Conservation (phyloP, 345 rosid species). For the Combretum micranthum region DNA sequence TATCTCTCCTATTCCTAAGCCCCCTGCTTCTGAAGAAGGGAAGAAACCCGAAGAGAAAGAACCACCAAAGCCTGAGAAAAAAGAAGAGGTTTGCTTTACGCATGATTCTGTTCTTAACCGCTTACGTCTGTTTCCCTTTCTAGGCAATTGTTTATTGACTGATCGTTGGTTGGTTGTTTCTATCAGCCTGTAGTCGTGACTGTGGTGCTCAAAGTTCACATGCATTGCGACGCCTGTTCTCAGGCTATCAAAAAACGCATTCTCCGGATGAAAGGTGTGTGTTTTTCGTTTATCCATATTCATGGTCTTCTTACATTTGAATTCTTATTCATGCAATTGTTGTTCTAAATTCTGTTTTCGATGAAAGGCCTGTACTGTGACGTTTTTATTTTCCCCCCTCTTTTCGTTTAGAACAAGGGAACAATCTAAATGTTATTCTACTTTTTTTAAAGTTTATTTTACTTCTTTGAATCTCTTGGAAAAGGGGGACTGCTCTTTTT, state of each 20-base stretch:
- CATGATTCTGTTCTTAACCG: neutral
- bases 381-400: too few species aligned
- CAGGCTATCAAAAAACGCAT: slow-evolving; percentile 83
- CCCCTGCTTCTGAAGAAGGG: slow-evolving; percentile 30
- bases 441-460: neutral
- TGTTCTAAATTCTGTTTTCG: too few species aligned
- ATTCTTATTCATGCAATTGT: neutral
- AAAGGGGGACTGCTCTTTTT: neutral
- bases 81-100: slow-evolving; percentile 52
- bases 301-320: neutral
- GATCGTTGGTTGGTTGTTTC: neutral
- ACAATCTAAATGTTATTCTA: neutral
- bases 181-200: slow-evolving; percentile 53
- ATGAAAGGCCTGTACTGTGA: too few species aligned
- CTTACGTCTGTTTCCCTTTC: neutral
- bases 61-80: slow-evolving; percentile 51
- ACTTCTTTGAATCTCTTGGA: neutral
- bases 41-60: slow-evolving; percentile 38
- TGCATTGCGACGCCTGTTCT: slow-evolving; percentile 98
- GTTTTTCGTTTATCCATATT: neutral
- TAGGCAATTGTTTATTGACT: neutral
- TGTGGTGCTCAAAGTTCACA: slow-evolving; percentile 68
- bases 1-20: slow-evolving; percentile 79
- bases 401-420: too few species aligned
- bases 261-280: slow-evolving; percentile 71